Evolutionary conservation across 2,329 filamentous ascomycete species (phyloP).

Genomic region (Hymenoscyphus infarciens): DNA sequence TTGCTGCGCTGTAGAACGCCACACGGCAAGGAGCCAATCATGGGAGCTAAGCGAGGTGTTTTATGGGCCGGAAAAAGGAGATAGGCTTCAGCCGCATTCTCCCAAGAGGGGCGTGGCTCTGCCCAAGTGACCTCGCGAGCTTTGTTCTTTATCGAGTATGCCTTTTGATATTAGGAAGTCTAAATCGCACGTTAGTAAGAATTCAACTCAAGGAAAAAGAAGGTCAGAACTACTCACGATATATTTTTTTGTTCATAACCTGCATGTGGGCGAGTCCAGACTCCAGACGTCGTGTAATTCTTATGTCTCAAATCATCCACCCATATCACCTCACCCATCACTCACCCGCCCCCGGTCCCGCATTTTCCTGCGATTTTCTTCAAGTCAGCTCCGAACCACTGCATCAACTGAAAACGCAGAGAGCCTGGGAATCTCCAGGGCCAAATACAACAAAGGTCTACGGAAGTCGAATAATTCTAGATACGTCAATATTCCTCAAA

Average conservation of each 20-base stretch:
- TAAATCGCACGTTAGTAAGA: neutral
- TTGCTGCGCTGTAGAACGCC: neutral
- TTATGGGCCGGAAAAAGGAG: neutral
- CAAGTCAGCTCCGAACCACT: conserved; percentile 8
- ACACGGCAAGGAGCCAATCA: conserved; percentile 1
- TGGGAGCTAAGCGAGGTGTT: neutral
- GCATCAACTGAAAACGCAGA: conserved; percentile 3
- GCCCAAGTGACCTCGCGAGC: neutral
- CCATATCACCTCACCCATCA: neutral
- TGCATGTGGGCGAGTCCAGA: neutral
- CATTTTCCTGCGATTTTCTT: no score
- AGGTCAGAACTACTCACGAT: neutral
- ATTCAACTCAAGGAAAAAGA: neutral
- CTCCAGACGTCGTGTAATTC: neutral
- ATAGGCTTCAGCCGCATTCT: neutral
- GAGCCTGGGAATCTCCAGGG: no score
- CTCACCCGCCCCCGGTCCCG: neutral
- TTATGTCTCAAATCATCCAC: neutral
- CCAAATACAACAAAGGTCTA: no score
- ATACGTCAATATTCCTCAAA: neutral
- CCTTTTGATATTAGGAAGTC: neutral
- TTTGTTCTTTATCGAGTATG: neutral
- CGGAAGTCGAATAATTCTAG: no score
- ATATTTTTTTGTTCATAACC: neutral
- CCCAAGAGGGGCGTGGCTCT: neutral